A percentile compares a stretch with the other conserved stretches of the same genome.
Conservation (phyloP, 164 flowering plant genomes). For the Cinnamomum micranthum region DNA sequence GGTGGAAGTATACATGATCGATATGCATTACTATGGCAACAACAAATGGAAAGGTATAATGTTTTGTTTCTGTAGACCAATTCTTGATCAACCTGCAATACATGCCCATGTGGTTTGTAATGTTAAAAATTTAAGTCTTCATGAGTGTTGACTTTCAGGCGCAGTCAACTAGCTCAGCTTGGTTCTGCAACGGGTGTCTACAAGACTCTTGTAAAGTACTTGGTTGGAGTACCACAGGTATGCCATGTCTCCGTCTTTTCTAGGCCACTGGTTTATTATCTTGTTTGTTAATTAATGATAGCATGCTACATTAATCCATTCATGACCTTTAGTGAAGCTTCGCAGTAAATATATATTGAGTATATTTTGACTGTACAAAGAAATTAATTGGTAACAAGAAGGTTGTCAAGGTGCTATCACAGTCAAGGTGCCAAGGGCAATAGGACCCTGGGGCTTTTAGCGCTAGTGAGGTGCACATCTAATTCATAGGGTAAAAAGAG, state of each 20-base stretch:
- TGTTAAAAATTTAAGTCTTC: constrained; percentile 4
- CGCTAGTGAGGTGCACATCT: too few species aligned
- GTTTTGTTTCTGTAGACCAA: constrained; percentile 7
- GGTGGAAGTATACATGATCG: constrained; percentile 87
- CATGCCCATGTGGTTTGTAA: not conserved
- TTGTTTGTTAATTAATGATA: not conserved
- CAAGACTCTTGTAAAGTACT: constrained; percentile 91
- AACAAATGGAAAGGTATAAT: constrained; percentile 90
- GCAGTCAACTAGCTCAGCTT: constrained; percentile 87
- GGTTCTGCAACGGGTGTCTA: constrained; percentile 96
- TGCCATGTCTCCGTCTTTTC: constrained; percentile 5
- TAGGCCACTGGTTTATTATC: not conserved
- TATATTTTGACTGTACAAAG: too few species aligned
- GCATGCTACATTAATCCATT: too few species aligned
- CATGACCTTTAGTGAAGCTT: too few species aligned
- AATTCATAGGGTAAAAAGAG: too few species aligned
- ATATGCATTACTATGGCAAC: constrained; percentile 88
- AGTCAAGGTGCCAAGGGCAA: too few species aligned
- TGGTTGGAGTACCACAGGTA: constrained; percentile 98
- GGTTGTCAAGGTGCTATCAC: too few species aligned
- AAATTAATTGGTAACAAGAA: too few species aligned
- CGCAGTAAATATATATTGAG: too few species aligned
- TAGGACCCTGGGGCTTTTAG: too few species aligned
- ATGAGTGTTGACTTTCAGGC: constrained; percentile 39
- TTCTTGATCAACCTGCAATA: not conserved